phyloP scores from a whole-genome alignment of 371 early-diverging fungal genomes.

The Mucor circinelloides region DNA sequence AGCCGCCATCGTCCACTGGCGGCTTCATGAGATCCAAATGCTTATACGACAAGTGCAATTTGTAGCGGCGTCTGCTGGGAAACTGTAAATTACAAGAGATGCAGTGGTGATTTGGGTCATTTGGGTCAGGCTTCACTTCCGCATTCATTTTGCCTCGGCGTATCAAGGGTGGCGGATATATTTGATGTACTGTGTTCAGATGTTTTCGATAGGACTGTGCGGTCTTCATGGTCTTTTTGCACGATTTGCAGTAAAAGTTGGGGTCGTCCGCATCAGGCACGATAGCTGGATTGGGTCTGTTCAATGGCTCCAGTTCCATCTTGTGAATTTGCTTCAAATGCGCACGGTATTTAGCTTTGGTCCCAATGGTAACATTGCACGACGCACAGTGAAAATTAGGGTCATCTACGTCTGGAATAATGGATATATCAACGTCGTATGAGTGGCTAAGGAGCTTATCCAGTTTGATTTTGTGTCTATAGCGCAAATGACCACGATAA shows the following conservation, averaged over 20 bases:
- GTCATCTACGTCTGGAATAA: conserved; percentile 1
- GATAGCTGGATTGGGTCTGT: not conserved
- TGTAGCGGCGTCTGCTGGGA: not conserved
- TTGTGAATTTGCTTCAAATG: not conserved
- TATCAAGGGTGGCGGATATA: not conserved
- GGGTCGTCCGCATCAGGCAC: not conserved
- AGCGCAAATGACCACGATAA: not conserved
- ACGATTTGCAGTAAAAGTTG: not conserved
- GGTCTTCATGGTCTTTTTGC: not conserved
- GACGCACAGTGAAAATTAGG: not conserved
- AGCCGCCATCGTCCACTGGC: not conserved
- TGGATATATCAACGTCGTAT: not conserved
- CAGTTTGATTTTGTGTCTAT: not conserved
- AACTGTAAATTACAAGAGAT: not conserved
- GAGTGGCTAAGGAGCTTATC: not conserved
- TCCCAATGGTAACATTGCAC: not conserved
- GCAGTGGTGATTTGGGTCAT: not conserved
- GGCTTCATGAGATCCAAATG: not conserved
- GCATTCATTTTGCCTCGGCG: not conserved
- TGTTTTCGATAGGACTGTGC: not conserved
- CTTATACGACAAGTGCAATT: not conserved
- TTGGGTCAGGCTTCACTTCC: not conserved
- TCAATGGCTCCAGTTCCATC: not conserved
- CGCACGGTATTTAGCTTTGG: not conserved
- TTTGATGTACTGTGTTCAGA: not conserved